Conservation (phyloP, 768 basidiomycete species). For the Clitopilus hobsonii region DNA sequence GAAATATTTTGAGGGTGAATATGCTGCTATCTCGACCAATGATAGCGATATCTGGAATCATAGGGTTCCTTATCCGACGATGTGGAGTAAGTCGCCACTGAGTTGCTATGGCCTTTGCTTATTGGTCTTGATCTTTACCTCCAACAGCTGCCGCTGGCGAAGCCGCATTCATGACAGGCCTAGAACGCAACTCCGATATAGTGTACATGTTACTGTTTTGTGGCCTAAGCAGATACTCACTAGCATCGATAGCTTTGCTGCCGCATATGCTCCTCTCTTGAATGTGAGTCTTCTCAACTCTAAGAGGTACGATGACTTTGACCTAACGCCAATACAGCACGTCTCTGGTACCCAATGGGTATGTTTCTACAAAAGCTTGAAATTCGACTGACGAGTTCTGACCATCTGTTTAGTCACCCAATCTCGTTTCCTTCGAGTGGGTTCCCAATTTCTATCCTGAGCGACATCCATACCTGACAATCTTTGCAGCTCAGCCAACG, state of each 20-base stretch:
- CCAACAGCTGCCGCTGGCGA: constrained; percentile 41
- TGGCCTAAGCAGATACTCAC: neutral
- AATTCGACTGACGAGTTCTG: constrained; percentile 15
- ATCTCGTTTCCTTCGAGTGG: constrained; percentile 57
- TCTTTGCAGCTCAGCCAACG: constrained; percentile 34
- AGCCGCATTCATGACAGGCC: constrained; percentile 60
- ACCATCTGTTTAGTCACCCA: too few species aligned
- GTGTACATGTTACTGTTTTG: constrained; percentile 17
- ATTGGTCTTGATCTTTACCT: neutral
- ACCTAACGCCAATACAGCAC: constrained; percentile 26
- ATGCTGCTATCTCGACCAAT: constrained; percentile 49
- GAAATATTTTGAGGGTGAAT: constrained; percentile 58
- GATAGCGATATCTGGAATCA: constrained; percentile 22
- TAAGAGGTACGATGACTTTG: constrained; percentile 2
- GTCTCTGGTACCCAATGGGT: constrained; percentile 48
- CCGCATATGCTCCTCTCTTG: constrained; percentile 54
- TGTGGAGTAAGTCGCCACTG: constrained; percentile 40
- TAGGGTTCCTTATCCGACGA: constrained; percentile 41
- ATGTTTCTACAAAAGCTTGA: constrained; percentile 9
- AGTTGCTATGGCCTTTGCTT: neutral
- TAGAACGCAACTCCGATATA: constrained; percentile 38
- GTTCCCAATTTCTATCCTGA: too few species aligned
- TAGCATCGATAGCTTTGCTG: constrained; percentile 22
- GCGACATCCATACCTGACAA: too few species aligned
- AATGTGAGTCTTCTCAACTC: constrained; percentile 21